Evolutionary conservation across 176 grass and related monocot species (phyloP), one percentile per base, ranked within the genome.

Genomic region (Lolium perenne): DNA sequence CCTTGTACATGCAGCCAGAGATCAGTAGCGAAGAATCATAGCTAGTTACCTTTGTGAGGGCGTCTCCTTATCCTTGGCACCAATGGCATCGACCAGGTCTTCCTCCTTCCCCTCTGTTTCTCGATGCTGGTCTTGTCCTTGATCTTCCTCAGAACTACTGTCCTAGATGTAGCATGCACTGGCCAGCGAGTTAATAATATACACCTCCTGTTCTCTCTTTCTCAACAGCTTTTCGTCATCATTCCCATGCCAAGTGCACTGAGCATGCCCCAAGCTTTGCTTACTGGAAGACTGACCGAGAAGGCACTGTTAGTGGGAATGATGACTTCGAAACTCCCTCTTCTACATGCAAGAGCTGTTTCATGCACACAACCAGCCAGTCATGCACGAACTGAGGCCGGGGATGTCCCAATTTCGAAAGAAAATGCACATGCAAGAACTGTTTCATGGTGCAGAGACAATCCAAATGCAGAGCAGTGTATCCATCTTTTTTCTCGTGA

Each of bases 201-300:
- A 87, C 75, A 5, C 90, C 87, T 90, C 93, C 91, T 2, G 91
- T 91, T 78, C 85, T 89, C 38, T 93, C 86, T 29, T 84, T 17
- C 15, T 54, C 14, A 54, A 4, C 6, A 4, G 60, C 59, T 97
- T 86, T n/a, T 94, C 87, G 2, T 97, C 87, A 18, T 87, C 92
- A 76, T 97, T 97, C 79, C 92, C 85, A 62, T 93, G 95, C 95
- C 95, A 97, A 58, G 91, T 95, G 91, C 95, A 97, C 59, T 89
- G 92, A 35, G 92, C 89, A 87, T 95, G 92, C 2, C 40, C 95
- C 91, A 22, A 95, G 95, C 76, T 91, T 97, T 35, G 95, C 92
- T 92, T 97, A 91, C 63, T 89, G 83, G 87, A 95, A 93, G 58
- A 95, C 91, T 32, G 23, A 64, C 12, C 18, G 0, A 53, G 50